Evolutionary conservation across 192 early-diverging fungal species (phyloP).

Genomic region (Linnemannia schmuckeri): DNA sequence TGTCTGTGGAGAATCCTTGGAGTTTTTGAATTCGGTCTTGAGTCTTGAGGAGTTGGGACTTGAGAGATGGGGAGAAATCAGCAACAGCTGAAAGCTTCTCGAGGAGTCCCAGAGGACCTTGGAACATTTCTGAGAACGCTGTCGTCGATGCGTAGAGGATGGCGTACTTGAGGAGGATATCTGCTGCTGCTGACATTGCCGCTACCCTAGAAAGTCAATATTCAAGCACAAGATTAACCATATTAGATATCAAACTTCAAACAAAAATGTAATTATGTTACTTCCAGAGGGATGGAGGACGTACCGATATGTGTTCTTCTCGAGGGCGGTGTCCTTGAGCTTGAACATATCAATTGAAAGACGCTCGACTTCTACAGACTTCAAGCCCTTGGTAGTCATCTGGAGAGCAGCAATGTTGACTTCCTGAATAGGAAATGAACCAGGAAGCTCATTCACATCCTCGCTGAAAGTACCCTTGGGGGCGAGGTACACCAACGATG

Average conservation of each 20-base stretch:
- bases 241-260: background rate
- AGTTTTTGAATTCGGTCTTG: conserved; percentile 63
- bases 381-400: conserved; percentile 49
- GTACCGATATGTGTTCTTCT: conserved; percentile 52
- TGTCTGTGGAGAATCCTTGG: conserved; percentile 61
- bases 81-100: conserved; percentile 18
- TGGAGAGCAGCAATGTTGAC: conserved; percentile 34
- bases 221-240: background rate
- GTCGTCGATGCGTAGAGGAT: conserved; percentile 70
- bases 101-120: conserved; percentile 52
- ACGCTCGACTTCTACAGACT: conserved; percentile 28
- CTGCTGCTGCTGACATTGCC: conserved; percentile 53
- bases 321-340: conserved; percentile 44
- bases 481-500: conserved; percentile 58
- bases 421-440: conserved; percentile 61
- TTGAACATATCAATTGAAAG: conserved; percentile 50
- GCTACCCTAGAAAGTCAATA: conserved; percentile 43
- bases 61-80: conserved; percentile 22
- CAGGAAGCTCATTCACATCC: conserved; percentile 39
- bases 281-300: background rate
- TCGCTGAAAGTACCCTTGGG: conserved; percentile 54
- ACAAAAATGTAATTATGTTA: background rate
- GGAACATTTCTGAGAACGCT: conserved; percentile 76
- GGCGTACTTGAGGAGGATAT: conserved; percentile 61
- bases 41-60: conserved; percentile 49